Base-by-base conservation (phyloP, 805 yeast species). In the Debaryomyces prosopidis region DNA sequence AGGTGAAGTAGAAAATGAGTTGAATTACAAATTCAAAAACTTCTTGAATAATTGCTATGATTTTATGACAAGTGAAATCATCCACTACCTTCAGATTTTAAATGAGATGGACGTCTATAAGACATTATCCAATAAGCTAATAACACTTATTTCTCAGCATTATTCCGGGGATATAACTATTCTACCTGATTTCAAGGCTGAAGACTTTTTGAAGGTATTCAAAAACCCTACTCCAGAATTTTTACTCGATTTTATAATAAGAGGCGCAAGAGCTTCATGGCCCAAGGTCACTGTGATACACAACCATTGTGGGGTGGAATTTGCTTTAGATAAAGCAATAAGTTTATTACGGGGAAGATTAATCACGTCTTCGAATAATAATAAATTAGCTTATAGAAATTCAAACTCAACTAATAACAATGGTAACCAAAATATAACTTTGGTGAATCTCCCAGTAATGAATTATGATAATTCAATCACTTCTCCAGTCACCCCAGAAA, bases 121-220 rank as follows among this genome's bases (percentile, higher is more conserved):
- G 47, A 88, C 87, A 51, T 59, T 86, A 11, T 79, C 88, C 37
- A 82, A 90, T 9, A 89, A 89, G 52, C 51, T 87, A 37, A 79
- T 85, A 36, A 84, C 96, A 0, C 79, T 94, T 3, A 62, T 94
- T 15, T 79, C 91, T 0, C 99, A 94, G 59, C 83, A 84, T 50
- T 94, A 94, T 62, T 84, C 91, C 10, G 99, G 99, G 1, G 96
- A 94, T 62, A 85, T 94, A 33, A 94, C 98, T 1, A 90, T 94
- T 38, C 65, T 95, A 37, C 99, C 98, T 0, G 87, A 86, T 40
- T 71, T 87, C 46, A 69, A 76, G 32, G 65, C 81, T 42, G 53
- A 73, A 0, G 90, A 89, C 50, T 68, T 88, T 40, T 65, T 75
- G 31, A 81, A 80, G 45, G 63, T 94, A 27, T 73, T 94, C 53